Base-by-base conservation (phyloP, 2,329 filamentous ascomycete species). In the Trichoderma guizhouense region DNA sequence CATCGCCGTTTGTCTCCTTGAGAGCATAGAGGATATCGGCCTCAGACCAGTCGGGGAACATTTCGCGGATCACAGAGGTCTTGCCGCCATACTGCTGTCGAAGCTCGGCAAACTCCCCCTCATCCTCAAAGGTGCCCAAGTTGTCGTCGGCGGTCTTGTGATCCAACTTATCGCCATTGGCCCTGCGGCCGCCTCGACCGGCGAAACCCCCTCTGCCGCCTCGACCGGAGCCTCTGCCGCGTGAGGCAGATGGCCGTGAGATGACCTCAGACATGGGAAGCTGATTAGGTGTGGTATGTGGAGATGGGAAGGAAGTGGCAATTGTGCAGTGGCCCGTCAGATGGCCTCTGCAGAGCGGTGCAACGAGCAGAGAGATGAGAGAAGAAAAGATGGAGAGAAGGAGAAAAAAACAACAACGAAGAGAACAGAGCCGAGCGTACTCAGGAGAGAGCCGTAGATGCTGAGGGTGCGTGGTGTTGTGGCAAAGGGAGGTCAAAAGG, bases 31-130 rank as follows among this genome's bases (percentile, higher is more conserved):
- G 90, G 75, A 98, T 90, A 82, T 98, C 95, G 82, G 95, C 93
- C 79, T 97, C 93, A 77, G 94, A 95, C 96, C 95, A 98, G 83
- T 94, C 92, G 73, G 93, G 90, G 85, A 97, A 98, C 85, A 98
- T 91, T 82, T 97, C 95, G 85, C 93, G 94, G 81, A 99, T 90
- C 78, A 91, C 90, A 74, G 87, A 86, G 77, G 97, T 89, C 84
- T 95, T 93, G 79, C 86, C 85, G 79, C 92, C 89, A 81, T 97
- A 96, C 82, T 93, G 91, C 86, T 93, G 94, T 89, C 97, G 97
- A 81, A 98, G 90, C 84, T 97, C 90, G 80, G 92, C 93, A 76
- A 98, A 88, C 83, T 98, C 95, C 82, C 93, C 93, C 82, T 97
- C 92, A 79, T 98, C 95, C 87, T 92, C 88, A 76, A 88, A 85